A percentile compares a stretch with the other conserved stretches of the same genome.
Evolutionary conservation across 2,329 filamentous ascomycete species (phyloP).

Genomic region (Phoma sp.): DNA sequence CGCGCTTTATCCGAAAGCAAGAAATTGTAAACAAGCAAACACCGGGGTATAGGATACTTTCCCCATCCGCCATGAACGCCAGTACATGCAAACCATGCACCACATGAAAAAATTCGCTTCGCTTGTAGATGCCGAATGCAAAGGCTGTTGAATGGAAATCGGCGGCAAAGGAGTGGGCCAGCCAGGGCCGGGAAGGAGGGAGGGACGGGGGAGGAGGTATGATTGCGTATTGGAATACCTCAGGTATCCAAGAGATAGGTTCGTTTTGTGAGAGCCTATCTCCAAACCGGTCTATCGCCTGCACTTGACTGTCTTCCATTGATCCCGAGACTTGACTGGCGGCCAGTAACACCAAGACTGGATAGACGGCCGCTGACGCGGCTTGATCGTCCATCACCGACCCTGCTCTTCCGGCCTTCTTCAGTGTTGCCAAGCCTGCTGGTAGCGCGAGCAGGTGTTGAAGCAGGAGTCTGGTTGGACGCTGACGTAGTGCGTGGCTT

Average conservation of each 20-base stretch:
- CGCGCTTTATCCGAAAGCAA: conserved; percentile 5
- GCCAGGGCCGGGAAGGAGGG: conserved; percentile 2
- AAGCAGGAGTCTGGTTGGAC: conserved; percentile 22
- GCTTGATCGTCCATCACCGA: conserved; percentile 31
- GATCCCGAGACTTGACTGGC: conserved; percentile 26
- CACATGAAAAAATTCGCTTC: conserved; percentile 1
- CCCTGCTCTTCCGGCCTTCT: conserved; percentile 32
- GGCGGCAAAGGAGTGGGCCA: neutral
- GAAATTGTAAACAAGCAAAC: neutral
- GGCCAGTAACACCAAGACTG: conserved; percentile 19
- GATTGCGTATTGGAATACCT: neutral
- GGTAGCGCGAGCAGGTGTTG: conserved; percentile 25
- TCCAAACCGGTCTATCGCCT: conserved; percentile 34
- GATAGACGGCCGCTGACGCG: conserved; percentile 34
- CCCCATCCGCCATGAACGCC: conserved; percentile 27
- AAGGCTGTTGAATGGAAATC: neutral
- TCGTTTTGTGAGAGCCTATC: conserved; percentile 25
- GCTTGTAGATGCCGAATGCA: neutral
- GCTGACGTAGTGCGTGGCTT: conserved; percentile 36
- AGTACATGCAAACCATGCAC: conserved; percentile 14
- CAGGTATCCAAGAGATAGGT: conserved; percentile 15
- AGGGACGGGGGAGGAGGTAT: neutral
- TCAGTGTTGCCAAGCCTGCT: conserved; percentile 35
- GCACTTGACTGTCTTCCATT: conserved; percentile 25
- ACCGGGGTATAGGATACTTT: conserved; percentile 38